Evolutionary conservation across 2,329 filamentous ascomycete species (phyloP).

Genomic region (Botrytis hyacinthi): DNA sequence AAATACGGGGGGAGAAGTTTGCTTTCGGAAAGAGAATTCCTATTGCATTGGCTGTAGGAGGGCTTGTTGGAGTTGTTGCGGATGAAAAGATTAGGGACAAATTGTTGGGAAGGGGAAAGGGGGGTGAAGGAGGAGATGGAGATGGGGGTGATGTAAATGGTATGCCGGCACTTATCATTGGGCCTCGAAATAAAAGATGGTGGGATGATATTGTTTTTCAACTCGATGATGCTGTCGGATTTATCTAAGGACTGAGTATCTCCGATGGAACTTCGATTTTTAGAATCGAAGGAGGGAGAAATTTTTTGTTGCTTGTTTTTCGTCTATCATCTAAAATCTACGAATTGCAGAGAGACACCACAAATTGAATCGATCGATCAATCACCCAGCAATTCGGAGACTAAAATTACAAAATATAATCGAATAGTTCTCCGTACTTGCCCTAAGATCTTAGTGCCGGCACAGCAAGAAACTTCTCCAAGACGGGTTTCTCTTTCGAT

Average conservation of each 20-base stretch:
- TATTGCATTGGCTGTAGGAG: conserved; percentile 86
- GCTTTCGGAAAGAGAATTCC: conserved; percentile 87
- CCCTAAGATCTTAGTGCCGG: not conserved
- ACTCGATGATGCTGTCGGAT: not conserved
- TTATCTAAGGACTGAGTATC: not conserved
- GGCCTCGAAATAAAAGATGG: conserved; percentile 70
- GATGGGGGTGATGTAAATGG: conserved; percentile 27
- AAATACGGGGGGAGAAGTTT: not conserved
- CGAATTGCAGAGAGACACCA: not conserved
- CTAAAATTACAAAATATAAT: conserved; percentile 8
- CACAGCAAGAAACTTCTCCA: not conserved
- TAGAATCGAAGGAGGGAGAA: not conserved
- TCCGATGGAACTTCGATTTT: not conserved
- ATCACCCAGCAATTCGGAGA: not conserved
- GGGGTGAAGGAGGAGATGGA: conserved; percentile 17
- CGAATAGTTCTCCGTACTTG: not conserved
- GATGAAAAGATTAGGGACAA: conserved; percentile 23
- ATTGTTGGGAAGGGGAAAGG: not conserved
- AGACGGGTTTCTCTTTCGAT: not conserved
- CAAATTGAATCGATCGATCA: not conserved
- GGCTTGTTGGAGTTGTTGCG: conserved; percentile 67
- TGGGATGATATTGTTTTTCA: not conserved
- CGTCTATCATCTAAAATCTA: not conserved
- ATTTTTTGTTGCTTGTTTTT: not conserved
- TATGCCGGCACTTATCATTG: conserved; percentile 55